Evolutionary conservation across 176 grass and related monocot genomes (phyloP), one percentile per base, ranked within the genome.

Genomic region (Aegilops umbellulata): DNA sequence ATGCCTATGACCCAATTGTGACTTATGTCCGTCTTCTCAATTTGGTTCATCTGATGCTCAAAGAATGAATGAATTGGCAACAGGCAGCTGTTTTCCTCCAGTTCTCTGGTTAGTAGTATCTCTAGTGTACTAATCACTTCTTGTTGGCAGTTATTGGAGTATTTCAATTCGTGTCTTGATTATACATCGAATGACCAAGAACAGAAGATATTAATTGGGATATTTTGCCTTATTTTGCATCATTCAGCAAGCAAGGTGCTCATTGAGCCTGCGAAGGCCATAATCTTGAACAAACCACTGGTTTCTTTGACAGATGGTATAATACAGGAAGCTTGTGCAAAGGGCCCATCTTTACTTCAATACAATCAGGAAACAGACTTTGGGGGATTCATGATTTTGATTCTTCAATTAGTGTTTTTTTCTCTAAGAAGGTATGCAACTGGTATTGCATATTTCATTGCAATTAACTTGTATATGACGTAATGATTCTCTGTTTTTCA

Each of bases 291-390:
- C 47, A 80, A 23, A 64, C 88, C 86, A 24, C 86, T 95, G 79
- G 82, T 87, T 91, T 94, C 78, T 69, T 85, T 89, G 26, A 87
- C 53, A 39, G 96, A 94, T 83, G 83, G 30, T 32, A 70, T 95
- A 82, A 80, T 98, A 84, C 89, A 91, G 23, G 80, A 88, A 86
- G 88, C 92, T 69, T 95, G 92, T 76, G 74, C 74, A 23, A 95
- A 98, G 80, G 96, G 96, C 47, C 90, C 90, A 79, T 91, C 92
- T 75, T 94, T 95, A 69, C 74, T 84, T 87, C 83, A 94, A 84
- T 84, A 92, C 76, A 86, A 91, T 73, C 90, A 98, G 89, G 96
- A 94, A 61, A 92, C 92, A 74, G 29, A 74, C 65, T 78, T 89
- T 83, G 96, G 92, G 66, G 84, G 92, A 81, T 89, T 85, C 23